These are phyloP conservation scores for Phytophthora pini DNA, from an alignment of 352 stramenopile genomes.

Conservation along the genomic window DNA sequence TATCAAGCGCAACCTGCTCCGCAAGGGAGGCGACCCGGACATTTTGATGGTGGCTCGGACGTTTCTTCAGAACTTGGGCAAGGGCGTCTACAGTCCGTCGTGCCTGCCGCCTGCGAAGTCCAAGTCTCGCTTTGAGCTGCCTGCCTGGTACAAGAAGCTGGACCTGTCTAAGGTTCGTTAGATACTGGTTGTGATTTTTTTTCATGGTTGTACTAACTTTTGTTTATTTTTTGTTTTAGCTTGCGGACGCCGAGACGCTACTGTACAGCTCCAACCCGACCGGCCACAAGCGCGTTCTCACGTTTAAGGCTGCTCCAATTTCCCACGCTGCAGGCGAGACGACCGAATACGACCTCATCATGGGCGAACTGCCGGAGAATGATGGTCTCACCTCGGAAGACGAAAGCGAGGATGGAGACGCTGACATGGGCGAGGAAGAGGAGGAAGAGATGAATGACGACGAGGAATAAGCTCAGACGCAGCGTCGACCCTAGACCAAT, in stretches of 20 bases:
- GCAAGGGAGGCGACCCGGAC: constrained; percentile 97
- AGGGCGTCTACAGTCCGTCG: constrained; percentile 59
- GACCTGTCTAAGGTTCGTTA: constrained; percentile 58
- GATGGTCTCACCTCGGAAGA: constrained; percentile 71
- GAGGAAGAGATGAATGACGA: constrained; percentile 52
- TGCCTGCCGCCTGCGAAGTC: constrained; percentile 79
- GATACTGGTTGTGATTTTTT: neutral
- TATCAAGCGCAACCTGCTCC: constrained; percentile 92
- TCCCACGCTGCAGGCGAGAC: constrained; percentile 72
- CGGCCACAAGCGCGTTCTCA: constrained; percentile 61
- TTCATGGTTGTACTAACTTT: constrained; percentile 20
- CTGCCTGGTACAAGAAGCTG: constrained; percentile 67
- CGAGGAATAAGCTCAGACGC: constrained; percentile 37
- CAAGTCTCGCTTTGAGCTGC: constrained; percentile 85
- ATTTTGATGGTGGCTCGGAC: constrained; percentile 92
- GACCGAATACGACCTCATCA: constrained; percentile 84
- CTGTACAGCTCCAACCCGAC: constrained; percentile 71
- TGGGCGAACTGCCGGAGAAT: constrained; percentile 80
- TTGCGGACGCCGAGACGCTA: constrained; percentile 55
- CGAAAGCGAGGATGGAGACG: constrained; percentile 38
- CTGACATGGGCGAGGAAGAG: constrained; percentile 48
- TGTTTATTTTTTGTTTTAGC: constrained; percentile 29
- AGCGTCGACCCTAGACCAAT: constrained; percentile 26
- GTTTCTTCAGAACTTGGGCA: constrained; percentile 83
- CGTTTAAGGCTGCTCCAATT: constrained; percentile 55